Percentiles rank a stretch among this genome's conserved stretches.
Evolutionary conservation across 257 asterid genomes (phyloP).

Genomic region (Knoxia roxburghii): DNA sequence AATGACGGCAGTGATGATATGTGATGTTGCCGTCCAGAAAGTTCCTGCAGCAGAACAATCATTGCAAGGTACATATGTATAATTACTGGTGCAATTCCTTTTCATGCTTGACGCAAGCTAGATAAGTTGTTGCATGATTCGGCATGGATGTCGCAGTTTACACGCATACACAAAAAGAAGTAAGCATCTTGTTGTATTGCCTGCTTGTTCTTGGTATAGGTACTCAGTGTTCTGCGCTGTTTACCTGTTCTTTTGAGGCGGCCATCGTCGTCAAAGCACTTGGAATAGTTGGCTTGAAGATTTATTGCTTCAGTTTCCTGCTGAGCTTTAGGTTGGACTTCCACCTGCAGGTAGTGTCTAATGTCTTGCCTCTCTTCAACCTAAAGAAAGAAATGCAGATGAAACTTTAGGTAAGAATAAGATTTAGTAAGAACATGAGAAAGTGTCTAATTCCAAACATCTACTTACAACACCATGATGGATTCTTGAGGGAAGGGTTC

Average conservation of each 20-base stretch:
- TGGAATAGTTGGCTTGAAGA: slow-evolving; percentile 34
- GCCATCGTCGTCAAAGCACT: slow-evolving; percentile 40
- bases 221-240: neutral
- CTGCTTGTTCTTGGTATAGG: neutral
- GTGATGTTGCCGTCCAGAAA: slow-evolving; percentile 29
- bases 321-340: slow-evolving; percentile 24
- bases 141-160: too few relatives aligned
- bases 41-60: slow-evolving; percentile 23
- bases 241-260: slow-evolving; percentile 37
- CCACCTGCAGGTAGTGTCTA: slow-evolving; percentile 32
- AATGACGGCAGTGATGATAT: slow-evolving; percentile 17
- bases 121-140: too few relatives aligned
- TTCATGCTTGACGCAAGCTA: neutral
- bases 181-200: too few relatives aligned
- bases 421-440: neutral
- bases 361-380: slow-evolving; percentile 35
- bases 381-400: slow-evolving; percentile 15
- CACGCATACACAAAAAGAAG: too few relatives aligned
- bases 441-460: neutral
- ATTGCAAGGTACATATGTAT: neutral
- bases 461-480: slow-evolving; percentile 24
- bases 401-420: neutral
- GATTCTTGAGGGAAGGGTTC: slow-evolving; percentile 38
- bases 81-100: neutral
- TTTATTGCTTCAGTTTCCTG: slow-evolving; percentile 23